These are phyloP conservation scores for Serendipita sp. DNA, from an alignment of 768 basidiomycete species.

Conservation along the genomic window DNA sequence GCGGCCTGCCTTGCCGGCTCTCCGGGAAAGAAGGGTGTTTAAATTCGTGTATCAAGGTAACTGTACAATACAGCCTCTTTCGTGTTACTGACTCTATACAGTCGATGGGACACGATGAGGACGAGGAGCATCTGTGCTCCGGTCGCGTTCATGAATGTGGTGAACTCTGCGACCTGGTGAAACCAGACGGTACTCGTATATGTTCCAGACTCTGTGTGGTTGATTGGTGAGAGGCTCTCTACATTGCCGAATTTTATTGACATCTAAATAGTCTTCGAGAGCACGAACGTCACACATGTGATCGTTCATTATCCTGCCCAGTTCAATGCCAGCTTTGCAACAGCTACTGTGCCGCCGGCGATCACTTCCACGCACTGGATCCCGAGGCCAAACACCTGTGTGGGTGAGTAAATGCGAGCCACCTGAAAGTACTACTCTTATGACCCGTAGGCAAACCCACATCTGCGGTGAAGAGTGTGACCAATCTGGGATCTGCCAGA, in stretches of 20 bases:
- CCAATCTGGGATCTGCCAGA: constrained; percentile 37
- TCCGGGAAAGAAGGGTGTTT: constrained; percentile 36
- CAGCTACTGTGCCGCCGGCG: constrained; percentile 30
- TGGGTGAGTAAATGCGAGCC: constrained; percentile 39
- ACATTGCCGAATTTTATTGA: neutral
- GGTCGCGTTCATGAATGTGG: constrained; percentile 41
- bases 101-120: constrained; percentile 26
- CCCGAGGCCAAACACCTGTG: constrained; percentile 33
- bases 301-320: constrained; percentile 34
- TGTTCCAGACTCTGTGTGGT: neutral
- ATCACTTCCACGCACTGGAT: constrained; percentile 40
- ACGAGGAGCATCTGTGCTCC: constrained; percentile 37
- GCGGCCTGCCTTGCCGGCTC: constrained; percentile 36
- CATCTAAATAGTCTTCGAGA: constrained; percentile 2
- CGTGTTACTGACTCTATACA: constrained; percentile 21
- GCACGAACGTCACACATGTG: constrained; percentile 36
- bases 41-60: constrained; percentile 35
- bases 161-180: constrained; percentile 19
- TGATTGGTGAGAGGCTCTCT: neutral
- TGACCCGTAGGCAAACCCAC: constrained; percentile 33
- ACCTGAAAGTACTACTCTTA: too few relatives aligned
- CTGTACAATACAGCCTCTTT: neutral
- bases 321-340: constrained; percentile 39
- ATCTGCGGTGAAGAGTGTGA: constrained; percentile 30
- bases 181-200: neutral